phyloP scores from a whole-genome alignment of 352 stramenopile species.

The Elongisporangium undulatum region DNA sequence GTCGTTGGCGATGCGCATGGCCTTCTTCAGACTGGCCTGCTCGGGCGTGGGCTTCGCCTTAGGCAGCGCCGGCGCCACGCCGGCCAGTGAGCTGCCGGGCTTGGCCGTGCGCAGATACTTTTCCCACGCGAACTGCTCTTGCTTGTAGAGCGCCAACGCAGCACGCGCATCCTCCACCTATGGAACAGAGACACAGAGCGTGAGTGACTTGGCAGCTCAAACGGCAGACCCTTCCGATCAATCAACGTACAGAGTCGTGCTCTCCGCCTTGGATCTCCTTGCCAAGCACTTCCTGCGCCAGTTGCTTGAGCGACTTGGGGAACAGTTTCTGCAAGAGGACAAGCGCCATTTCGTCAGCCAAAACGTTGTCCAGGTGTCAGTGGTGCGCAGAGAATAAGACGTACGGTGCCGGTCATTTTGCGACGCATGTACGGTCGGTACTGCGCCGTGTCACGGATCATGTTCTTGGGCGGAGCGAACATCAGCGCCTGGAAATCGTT shows the following conservation, averaged over 20 bases:
- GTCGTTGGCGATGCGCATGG: slow-evolving; percentile 16
- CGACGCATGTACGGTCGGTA: slow-evolving; percentile 85
- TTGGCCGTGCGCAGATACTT: slow-evolving; percentile 78
- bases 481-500: slow-evolving; percentile 88
- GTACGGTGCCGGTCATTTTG: slow-evolving; percentile 80
- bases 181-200: not conserved
- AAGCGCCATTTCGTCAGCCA: slow-evolving; percentile 1
- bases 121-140: slow-evolving; percentile 80
- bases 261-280: slow-evolving; percentile 75
- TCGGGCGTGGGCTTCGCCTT: slow-evolving; percentile 13
- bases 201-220: not conserved
- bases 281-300: slow-evolving; percentile 63
- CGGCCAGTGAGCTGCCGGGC: slow-evolving; percentile 38
- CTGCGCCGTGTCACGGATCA: slow-evolving; percentile 80
- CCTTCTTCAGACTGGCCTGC: slow-evolving; percentile 16
- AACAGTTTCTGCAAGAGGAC: slow-evolving; percentile 63
- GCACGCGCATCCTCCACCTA: slow-evolving; percentile 78
- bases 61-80: slow-evolving; percentile 40
- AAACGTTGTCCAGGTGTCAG: not conserved
- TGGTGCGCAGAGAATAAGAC: slow-evolving; percentile 4
- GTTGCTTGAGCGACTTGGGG: slow-evolving; percentile 76
- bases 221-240: not conserved
- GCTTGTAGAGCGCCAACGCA: slow-evolving; percentile 75
- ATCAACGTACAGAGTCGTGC: slow-evolving; percentile 73
- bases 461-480: slow-evolving; percentile 74